These are phyloP conservation scores for Podospora pseudopauciseta DNA, from an alignment of 495 filamentous ascomycete genomes.

Conservation along the genomic window DNA sequence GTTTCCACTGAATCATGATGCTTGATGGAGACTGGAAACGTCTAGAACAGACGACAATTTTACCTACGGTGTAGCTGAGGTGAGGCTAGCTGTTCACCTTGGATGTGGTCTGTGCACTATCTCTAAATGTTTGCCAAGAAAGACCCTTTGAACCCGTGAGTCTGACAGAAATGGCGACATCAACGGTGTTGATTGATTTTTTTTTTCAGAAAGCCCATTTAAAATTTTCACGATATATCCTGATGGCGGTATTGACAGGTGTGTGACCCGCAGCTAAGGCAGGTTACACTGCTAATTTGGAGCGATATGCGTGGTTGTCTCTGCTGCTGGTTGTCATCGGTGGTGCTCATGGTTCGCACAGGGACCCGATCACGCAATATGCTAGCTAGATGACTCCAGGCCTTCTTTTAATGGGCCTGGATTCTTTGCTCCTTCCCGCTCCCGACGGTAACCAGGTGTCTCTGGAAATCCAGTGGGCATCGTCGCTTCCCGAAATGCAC, in stretches of 20 bases:
- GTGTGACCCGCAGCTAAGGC: not conserved
- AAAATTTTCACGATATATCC: not conserved
- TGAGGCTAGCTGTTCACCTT: conserved; percentile 9
- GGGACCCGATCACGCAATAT: conserved; percentile 19
- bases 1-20: not conserved
- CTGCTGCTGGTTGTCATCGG: conserved; percentile 7
- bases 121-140: not conserved
- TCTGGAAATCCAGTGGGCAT: not conserved
- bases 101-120: not conserved
- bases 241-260: not conserved
- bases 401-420: not conserved
- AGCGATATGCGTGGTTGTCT: not conserved
- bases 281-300: not conserved
- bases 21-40: conserved; percentile 14
- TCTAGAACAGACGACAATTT: conserved; percentile 18
- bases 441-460: not conserved
- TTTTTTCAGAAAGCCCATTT: not conserved
- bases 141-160: conserved; percentile 2
- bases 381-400: conserved; percentile 12
- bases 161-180: not conserved
- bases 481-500: not conserved
- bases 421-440: not conserved
- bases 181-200: not conserved
- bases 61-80: conserved; percentile 3
- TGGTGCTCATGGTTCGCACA: not conserved